These are phyloP conservation scores for Rubia peregrina DNA, from an alignment of 305 asterid genomes.

Conservation along the genomic window DNA sequence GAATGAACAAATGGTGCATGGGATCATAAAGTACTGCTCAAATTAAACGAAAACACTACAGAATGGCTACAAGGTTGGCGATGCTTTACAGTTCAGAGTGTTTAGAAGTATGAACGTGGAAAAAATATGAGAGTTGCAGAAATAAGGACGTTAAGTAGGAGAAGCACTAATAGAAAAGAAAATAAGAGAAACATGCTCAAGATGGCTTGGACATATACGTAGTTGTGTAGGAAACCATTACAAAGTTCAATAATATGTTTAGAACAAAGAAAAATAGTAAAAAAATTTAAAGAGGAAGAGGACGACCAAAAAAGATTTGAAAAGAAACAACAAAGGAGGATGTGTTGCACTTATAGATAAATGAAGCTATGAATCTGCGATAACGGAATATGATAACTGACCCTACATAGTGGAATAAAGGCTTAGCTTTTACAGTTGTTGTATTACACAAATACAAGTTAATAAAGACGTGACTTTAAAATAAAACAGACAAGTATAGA, in stretches of 20 bases:
- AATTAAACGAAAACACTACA: neutral
- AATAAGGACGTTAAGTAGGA: too few species aligned
- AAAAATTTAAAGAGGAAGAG: neutral
- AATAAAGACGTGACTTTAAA: neutral
- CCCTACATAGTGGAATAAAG: neutral
- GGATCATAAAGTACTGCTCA: neutral
- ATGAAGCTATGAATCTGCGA: neutral
- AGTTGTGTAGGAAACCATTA: neutral
- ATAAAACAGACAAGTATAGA: neutral
- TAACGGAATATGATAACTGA: neutral
- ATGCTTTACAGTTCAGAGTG: neutral
- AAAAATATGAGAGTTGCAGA: too few species aligned
- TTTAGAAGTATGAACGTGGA: too few species aligned
- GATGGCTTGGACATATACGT: neutral
- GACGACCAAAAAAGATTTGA: neutral
- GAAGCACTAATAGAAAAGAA: neutral
- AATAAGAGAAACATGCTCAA: too few species aligned
- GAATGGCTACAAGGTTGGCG: neutral
- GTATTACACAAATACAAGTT: neutral
- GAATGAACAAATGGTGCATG: neutral
- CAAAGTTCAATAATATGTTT: too few species aligned
- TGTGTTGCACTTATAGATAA: neutral
- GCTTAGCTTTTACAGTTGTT: neutral
- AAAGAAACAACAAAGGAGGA: neutral
- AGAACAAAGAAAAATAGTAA: too few species aligned